A percentile compares a stretch with the other conserved stretches of the same genome.
Evolutionary conservation across 345 rosid genomes (phyloP).

Genomic region (Eucalyptus viminalis): DNA sequence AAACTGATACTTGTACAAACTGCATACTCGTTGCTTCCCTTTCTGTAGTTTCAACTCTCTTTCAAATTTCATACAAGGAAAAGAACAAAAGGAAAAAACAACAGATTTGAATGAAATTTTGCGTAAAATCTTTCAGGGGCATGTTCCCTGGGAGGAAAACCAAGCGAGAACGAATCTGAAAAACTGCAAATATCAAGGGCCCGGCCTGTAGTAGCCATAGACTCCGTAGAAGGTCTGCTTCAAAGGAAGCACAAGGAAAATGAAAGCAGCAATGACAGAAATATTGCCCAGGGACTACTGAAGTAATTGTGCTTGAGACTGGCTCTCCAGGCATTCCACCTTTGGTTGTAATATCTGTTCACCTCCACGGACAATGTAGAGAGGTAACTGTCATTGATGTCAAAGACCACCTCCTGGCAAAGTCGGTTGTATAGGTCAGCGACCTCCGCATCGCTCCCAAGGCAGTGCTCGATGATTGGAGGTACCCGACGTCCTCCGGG

Average conservation of each 20-base stretch:
- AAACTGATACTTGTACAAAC: not conserved
- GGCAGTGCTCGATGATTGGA: slow-evolving; percentile 82
- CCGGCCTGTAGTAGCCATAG: slow-evolving; percentile 44
- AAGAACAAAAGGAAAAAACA: not conserved
- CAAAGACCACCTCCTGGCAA: slow-evolving; percentile 78
- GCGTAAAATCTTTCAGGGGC: not conserved
- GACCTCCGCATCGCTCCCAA: slow-evolving; percentile 76
- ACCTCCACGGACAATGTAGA: slow-evolving; percentile 47
- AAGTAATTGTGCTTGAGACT: too few species aligned
- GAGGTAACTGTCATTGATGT: slow-evolving; percentile 56
- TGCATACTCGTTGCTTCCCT: not conserved
- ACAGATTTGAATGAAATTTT: not conserved
- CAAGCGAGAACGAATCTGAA: not conserved
- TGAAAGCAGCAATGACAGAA: slow-evolving; percentile 54
- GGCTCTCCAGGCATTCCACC: slow-evolving; percentile 79
- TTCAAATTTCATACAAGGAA: not conserved
- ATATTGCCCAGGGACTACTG: slow-evolving; percentile 33
- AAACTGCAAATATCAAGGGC: not conserved
- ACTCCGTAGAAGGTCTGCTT: slow-evolving; percentile 56
- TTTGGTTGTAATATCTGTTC: slow-evolving; percentile 48
- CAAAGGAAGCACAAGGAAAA: slow-evolving; percentile 52
- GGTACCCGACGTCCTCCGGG: slow-evolving; percentile 62
- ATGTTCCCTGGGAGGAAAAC: not conserved
- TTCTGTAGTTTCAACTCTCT: not conserved
- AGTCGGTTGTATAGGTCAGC: slow-evolving; percentile 73